Percentiles rank a stretch among this genome's conserved stretches.
These are phyloP conservation scores for Symmetrospora coprosmae DNA, from an alignment of 768 basidiomycete genomes.

Conservation along the genomic window DNA sequence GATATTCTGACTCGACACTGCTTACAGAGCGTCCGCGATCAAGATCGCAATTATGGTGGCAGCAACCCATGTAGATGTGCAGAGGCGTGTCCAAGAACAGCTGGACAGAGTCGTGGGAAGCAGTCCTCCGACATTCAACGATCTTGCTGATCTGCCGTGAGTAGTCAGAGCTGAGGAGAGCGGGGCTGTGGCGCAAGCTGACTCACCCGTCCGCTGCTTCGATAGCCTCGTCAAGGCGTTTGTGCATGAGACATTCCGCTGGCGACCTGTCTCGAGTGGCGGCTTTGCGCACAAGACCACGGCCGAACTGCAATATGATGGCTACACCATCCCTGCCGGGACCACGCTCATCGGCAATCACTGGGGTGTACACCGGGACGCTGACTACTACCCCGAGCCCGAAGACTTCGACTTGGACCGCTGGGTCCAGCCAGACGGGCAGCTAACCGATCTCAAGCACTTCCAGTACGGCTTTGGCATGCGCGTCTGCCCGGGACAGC, in stretches of 20 bases:
- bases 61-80: conserved; percentile 15
- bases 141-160: conserved; percentile 14
- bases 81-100: conserved; percentile 20
- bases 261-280: conserved; percentile 23
- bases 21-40: conserved; percentile 12
- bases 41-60: conserved; percentile 23
- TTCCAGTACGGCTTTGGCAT: conserved; percentile 22
- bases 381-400: not conserved
- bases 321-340: conserved; percentile 15
- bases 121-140: conserved; percentile 17
- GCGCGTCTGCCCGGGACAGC: conserved; percentile 23
- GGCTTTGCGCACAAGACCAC: conserved; percentile 21
- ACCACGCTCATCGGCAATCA: conserved; percentile 22
- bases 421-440: not conserved
- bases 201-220: not conserved
- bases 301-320: conserved; percentile 3
- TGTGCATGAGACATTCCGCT: conserved; percentile 22
- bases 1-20: not conserved
- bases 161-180: not conserved
- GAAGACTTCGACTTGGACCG: conserved; percentile 16
- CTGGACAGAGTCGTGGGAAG: conserved; percentile 21
- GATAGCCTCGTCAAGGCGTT: not conserved
- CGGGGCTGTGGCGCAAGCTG: not conserved
- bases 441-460: conserved; percentile 10
- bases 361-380: conserved; percentile 17